phyloP scores from a whole-genome alignment of 2,329 filamentous ascomycete species.

The Penicillium capsulatum region DNA sequence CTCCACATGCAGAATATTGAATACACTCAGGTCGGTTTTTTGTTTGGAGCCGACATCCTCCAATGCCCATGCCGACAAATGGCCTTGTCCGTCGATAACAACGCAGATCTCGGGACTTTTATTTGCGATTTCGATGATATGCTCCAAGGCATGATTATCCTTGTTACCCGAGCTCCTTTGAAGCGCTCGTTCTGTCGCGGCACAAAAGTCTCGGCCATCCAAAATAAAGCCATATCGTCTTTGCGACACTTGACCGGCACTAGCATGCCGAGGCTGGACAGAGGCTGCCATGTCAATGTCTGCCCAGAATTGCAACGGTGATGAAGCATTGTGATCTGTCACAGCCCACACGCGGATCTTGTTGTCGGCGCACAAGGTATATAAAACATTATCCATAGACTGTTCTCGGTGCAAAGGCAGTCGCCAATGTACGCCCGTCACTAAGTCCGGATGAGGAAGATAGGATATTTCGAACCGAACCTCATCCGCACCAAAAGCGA shows the following conservation, averaged over 20 bases:
- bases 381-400: conserved; percentile 78
- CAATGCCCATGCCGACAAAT: conserved; percentile 88
- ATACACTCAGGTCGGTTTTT: conserved; percentile 64
- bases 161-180: conserved; percentile 57
- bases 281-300: conserved; percentile 71
- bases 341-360: conserved; percentile 78
- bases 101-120: conserved; percentile 82
- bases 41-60: conserved; percentile 75
- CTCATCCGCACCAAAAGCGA: conserved; percentile 77
- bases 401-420: conserved; percentile 72
- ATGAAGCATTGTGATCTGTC: conserved; percentile 65
- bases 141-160: conserved; percentile 70
- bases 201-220: conserved; percentile 72
- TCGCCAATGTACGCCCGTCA: conserved; percentile 86
- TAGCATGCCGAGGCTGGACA: conserved; percentile 55
- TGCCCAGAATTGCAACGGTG: conserved; percentile 74
- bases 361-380: conserved; percentile 80
- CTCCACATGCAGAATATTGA: conserved; percentile 78
- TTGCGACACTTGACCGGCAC: conserved; percentile 35
- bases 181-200: conserved; percentile 72
- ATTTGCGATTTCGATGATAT: conserved; percentile 80
- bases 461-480: conserved; percentile 88
- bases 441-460: conserved; percentile 72
- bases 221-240: conserved; percentile 74
- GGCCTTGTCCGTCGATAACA: conserved; percentile 74